Conservation (phyloP, 208 protist genomes). For the Leishmania amazonensis region DNA sequence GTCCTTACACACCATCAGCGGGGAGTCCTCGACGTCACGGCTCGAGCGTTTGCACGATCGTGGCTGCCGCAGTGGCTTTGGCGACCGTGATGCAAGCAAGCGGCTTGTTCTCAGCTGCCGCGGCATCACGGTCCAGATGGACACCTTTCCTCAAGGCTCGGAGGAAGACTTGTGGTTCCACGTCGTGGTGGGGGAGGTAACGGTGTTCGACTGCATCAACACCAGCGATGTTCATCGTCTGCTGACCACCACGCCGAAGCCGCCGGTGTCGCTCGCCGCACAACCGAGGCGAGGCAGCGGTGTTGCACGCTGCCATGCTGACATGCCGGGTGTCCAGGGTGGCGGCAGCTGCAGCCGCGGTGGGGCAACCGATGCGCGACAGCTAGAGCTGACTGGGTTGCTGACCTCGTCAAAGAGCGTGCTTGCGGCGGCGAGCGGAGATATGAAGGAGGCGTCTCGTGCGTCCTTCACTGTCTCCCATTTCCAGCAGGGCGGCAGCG, state of each 20-base stretch:
- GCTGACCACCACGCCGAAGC: constrained; percentile 44
- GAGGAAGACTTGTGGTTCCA: constrained; percentile 52
- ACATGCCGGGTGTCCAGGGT: background rate
- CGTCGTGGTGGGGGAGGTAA: constrained; percentile 43
- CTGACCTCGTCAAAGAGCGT: constrained; percentile 34
- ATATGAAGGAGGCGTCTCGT: constrained; percentile 2
- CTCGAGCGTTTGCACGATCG: constrained; percentile 23
- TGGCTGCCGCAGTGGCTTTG: constrained; percentile 39
- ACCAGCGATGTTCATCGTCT: constrained; percentile 52
- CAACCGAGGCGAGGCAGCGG: background rate
- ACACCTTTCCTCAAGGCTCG: constrained; percentile 44
- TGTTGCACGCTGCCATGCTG: background rate
- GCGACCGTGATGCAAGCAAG: constrained; percentile 44
- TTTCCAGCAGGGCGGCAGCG: constrained; percentile 34
- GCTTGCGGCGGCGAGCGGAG: constrained; percentile 8
- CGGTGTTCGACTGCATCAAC: constrained; percentile 65
- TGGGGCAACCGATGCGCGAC: constrained; percentile 4
- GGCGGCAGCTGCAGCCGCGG: background rate
- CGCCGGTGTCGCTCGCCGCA: background rate
- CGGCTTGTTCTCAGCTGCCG: constrained; percentile 52
- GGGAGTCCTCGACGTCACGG: constrained; percentile 27
- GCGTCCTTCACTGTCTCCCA: constrained; percentile 23
- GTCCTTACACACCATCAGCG: background rate
- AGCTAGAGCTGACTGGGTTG: constrained; percentile 34
- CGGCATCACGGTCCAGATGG: constrained; percentile 49